Evolutionary conservation across 352 stramenopile species (phyloP), one percentile per base, ranked within the genome.

Genomic region (Aphanomyces stellatus): DNA sequence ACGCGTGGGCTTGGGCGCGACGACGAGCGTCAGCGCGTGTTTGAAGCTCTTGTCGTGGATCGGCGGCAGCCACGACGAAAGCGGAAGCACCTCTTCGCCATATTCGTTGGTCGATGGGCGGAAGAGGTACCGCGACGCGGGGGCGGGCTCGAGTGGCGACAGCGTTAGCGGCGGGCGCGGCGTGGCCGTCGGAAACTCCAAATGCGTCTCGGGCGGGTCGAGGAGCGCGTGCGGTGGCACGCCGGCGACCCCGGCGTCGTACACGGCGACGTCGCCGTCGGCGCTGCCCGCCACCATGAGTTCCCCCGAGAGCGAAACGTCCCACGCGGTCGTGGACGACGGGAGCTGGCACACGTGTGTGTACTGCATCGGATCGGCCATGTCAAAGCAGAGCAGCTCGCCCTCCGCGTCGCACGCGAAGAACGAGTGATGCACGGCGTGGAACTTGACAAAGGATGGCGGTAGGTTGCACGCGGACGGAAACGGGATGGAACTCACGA

Each of bases 111-210:
- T 24, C 2, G 60, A 57, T 19, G 46, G 60, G 3, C 60, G 60
- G 24, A 67, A 67, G 25, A 67, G n/a, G 42, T 67, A 67, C 19
- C 60, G 60, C 4, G 60, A 67, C n/a, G 60, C 60, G 4, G 60
- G 60, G 11, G 60, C 60, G 4, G 60, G 40, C 49, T 67, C 60
- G 24, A 67, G 60, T 19, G 60, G 60, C 31, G 60, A 67, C 33
- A 67, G 27, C 2, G 60, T 51, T 17, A 67, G 42, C 30, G 60
- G 60, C n/a, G 60, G 60, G 10, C 37, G 37, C 19, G 33, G 27
- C 19, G 25, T n/a, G 5, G 41, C 8, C 10, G 37, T 19, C 11
- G 60, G 60, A 43, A 67, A 67, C 2, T 49, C 60, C 2, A 67
- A 41, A 15, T 37, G 41, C 28, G 13, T 4, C 10, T 57, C 22